Evolutionary conservation across 2,329 filamentous ascomycete genomes (phyloP).

Genomic region (Epichloe baconii): DNA sequence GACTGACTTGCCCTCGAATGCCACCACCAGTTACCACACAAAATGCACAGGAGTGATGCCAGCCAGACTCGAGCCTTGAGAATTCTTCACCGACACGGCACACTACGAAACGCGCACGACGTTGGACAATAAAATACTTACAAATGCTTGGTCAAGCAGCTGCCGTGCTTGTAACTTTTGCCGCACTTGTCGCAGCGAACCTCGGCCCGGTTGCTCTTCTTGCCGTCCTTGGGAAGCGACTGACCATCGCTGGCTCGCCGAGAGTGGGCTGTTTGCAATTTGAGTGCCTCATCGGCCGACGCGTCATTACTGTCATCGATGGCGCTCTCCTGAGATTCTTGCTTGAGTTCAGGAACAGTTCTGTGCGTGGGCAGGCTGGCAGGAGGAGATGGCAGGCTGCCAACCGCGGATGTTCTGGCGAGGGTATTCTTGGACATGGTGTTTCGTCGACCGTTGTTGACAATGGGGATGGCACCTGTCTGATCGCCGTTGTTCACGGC

Average conservation of each 20-base stretch:
- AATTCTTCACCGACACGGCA: neutral
- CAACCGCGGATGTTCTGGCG: constrained; percentile 22
- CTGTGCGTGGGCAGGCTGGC: constrained; percentile 53
- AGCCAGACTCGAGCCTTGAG: neutral
- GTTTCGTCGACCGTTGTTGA: constrained; percentile 47
- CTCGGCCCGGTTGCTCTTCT: constrained; percentile 71
- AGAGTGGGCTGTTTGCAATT: constrained; percentile 35
- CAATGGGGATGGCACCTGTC: constrained; percentile 42
- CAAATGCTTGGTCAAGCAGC: constrained; percentile 99
- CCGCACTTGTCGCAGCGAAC: constrained; percentile 95
- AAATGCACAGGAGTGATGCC: neutral
- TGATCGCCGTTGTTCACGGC: constrained; percentile 56
- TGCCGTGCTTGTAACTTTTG: constrained; percentile 99
- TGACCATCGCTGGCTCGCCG: constrained; percentile 75
- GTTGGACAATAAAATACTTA: constrained; percentile 57
- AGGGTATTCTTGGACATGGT: constrained; percentile 49
- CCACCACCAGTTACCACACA: neutral
- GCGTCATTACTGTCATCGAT: constrained; percentile 54
- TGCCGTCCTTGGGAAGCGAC: constrained; percentile 67
- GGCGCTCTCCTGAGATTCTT: constrained; percentile 43
- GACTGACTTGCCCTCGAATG: neutral
- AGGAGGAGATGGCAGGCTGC: constrained; percentile 49
- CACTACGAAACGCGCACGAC: constrained; percentile 12
- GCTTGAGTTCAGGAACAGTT: constrained; percentile 35
- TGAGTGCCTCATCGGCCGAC: constrained; percentile 40